Percentiles rank a stretch among this genome's conserved stretches.
phyloP scores from a whole-genome alignment of 2,329 filamentous ascomycete genomes.

The Fusarium lyarnte region DNA sequence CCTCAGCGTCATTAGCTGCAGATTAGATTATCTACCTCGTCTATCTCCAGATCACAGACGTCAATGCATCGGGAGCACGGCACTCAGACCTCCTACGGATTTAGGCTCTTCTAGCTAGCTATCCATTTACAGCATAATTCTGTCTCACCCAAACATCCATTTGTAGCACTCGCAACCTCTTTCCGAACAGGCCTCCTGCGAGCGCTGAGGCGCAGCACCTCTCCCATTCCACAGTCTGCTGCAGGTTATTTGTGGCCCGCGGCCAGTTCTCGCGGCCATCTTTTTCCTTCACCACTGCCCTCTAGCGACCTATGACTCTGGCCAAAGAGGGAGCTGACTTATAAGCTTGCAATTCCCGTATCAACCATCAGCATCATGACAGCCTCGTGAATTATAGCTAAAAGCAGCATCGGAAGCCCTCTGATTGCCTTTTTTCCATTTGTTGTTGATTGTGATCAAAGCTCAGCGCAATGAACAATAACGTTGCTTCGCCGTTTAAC shows the following conservation, averaged over 20 bases:
- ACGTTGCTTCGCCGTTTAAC: constrained; percentile 26
- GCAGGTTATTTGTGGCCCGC: constrained; percentile 19
- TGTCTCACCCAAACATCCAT: constrained; percentile 14
- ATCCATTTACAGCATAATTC: constrained; percentile 13
- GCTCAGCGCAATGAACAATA: constrained; percentile 19
- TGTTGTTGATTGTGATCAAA: neutral
- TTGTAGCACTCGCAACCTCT: constrained; percentile 4
- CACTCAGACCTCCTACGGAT: neutral
- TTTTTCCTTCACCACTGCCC: constrained; percentile 25
- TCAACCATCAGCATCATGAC: constrained; percentile 20
- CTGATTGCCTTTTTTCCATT: constrained; percentile 10
- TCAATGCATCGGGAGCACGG: constrained; percentile 15
- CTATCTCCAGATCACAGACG: neutral
- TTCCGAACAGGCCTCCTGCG: constrained; percentile 28
- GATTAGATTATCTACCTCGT: neutral
- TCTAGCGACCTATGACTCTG: constrained; percentile 15
- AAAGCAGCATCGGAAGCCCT: constrained; percentile 18
- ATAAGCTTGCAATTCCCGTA: constrained; percentile 27
- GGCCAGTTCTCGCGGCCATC: constrained; percentile 30
- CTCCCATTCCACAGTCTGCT: constrained; percentile 8
- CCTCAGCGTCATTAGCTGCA: neutral
- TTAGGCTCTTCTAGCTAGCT: neutral
- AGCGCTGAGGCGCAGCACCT: constrained; percentile 33
- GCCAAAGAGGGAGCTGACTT: constrained; percentile 28
- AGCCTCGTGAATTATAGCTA: constrained; percentile 21